These are phyloP conservation scores for Aureobasidium melanogenum DNA, from an alignment of 2,329 filamentous ascomycete species.

Conservation along the genomic window DNA sequence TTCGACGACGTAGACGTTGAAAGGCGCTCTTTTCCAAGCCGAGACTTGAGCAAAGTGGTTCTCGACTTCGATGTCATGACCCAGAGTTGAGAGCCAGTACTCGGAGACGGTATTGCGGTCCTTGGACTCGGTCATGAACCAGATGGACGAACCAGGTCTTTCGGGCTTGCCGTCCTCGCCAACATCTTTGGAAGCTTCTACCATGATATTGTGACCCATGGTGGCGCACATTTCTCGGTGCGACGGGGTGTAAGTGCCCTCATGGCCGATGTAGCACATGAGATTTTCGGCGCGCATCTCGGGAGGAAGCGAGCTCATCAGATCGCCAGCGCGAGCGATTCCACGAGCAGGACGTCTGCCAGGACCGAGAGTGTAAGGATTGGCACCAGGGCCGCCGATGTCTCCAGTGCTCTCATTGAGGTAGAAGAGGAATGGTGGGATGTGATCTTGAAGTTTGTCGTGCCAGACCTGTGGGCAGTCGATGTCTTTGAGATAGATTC, in stretches of 20 bases:
- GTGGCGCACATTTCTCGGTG: conserved; percentile 98
- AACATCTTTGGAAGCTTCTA: conserved; percentile 65
- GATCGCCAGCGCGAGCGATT: conserved; percentile 68
- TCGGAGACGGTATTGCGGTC: conserved; percentile 85
- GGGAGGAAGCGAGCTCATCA: conserved; percentile 85
- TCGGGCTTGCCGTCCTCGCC: conserved; percentile 60
- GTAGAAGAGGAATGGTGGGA: conserved; percentile 80
- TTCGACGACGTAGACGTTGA: conserved; percentile 86
- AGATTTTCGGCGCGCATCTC: conserved; percentile 91
- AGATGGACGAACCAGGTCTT: conserved; percentile 80
- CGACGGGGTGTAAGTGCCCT: conserved; percentile 91
- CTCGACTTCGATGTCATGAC: conserved; percentile 94
- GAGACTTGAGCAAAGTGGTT: conserved; percentile 94
- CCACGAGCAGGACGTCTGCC: conserved; percentile 45
- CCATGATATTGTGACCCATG: conserved; percentile 96
- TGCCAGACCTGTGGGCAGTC: conserved; percentile 87
- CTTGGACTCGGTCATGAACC: conserved; percentile 98
- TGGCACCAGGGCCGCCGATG: conserved; percentile 46
- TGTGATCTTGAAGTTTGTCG: conserved; percentile 64
- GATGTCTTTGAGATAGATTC: conserved; percentile 93
- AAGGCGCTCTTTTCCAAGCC: conserved; percentile 90
- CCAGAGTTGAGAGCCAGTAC: conserved; percentile 86
- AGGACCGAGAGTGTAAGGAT: conserved; percentile 36
- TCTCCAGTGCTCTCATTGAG: conserved; percentile 69
- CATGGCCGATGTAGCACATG: conserved; percentile 97